Conservation (phyloP, 768 basidiomycete genomes). For the Fistulinella prunicolor region DNA sequence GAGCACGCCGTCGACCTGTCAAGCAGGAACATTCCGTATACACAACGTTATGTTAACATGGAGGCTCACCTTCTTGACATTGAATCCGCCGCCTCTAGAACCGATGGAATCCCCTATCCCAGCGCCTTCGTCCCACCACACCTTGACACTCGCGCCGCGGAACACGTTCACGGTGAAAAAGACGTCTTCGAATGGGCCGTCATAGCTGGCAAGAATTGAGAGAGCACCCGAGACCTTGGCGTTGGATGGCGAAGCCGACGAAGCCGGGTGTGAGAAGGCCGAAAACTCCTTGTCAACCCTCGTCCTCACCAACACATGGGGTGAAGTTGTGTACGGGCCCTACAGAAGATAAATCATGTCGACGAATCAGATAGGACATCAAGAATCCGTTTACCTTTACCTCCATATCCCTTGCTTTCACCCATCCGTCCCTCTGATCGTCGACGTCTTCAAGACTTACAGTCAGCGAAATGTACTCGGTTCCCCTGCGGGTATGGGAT, state of each 20-base stretch:
- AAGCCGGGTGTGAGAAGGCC: background rate
- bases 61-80: conserved; percentile 14
- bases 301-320: conserved; percentile 38
- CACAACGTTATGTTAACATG: background rate
- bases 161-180: conserved; percentile 70
- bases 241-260: conserved; percentile 8
- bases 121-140: conserved; percentile 47
- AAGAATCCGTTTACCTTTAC: conserved; percentile 33
- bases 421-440: conserved; percentile 23
- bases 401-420: conserved; percentile 31
- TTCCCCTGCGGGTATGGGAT: conserved; percentile 49
- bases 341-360: conserved; percentile 20
- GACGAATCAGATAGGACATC: background rate
- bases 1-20: conserved; percentile 59
- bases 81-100: conserved; percentile 6
- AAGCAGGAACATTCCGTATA: background rate
- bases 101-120: conserved; percentile 7
- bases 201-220: conserved; percentile 64
- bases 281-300: conserved; percentile 26
- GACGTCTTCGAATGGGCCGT: conserved; percentile 57
- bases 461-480: conserved; percentile 66
- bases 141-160: conserved; percentile 28
- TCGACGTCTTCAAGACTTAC: conserved; percentile 43
- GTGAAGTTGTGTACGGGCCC: conserved; percentile 44
- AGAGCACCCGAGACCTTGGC: conserved; percentile 38